Base-by-base conservation (phyloP, 345 rosid genomes). In the Firmiana major region DNA sequence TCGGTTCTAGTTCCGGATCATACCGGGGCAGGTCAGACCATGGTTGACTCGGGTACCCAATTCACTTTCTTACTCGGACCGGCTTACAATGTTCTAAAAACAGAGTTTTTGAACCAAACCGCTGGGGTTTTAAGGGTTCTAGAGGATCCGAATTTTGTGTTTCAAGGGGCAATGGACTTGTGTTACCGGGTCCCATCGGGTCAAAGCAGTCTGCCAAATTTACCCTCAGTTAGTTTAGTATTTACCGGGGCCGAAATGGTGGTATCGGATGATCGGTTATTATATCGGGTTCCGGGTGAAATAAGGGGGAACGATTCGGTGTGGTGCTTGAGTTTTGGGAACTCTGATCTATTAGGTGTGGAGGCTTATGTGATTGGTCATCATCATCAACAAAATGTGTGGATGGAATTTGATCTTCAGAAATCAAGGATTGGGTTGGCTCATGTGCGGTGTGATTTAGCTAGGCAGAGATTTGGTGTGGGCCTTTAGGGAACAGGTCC, bases 21-120 rank as follows among this genome's bases (percentile, higher is more conserved):
- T 62, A 91, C 98, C 48, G 98, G 98, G 31, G 98, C 97, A 7
- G 98, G 98, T 76, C 98, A 94, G 73, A 94, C 98, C 19, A 94
- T 94, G 97, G 93, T 94, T 8, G n/a, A n/a, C n/a, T n/a, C n/a
- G 51, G 98, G 98, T 38, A 89, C 98, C 15, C 98, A 94, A 76
- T 94, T 94, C 82, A 89, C 91, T 13, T 94, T 89, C 91, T 81
- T 94, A 26, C 92, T 94, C 4, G 98, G 98, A 9, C 93, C 93
- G 60, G 97, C 89, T 78, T 94, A 94, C 80, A 78, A 82, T 5
- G 94, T 90, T 0, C 82, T 94, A 43, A 81, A 86, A 64, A 46
- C 79, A 55, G 98, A 90, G 71, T 93, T 91, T 64, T 46, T 91
- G 68, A 90, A 84, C 75, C 94, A 86, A 82, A 93, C 94, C 5